Base-by-base conservation (phyloP, 257 asterid species). In the Nicotiana obtusifolia region DNA sequence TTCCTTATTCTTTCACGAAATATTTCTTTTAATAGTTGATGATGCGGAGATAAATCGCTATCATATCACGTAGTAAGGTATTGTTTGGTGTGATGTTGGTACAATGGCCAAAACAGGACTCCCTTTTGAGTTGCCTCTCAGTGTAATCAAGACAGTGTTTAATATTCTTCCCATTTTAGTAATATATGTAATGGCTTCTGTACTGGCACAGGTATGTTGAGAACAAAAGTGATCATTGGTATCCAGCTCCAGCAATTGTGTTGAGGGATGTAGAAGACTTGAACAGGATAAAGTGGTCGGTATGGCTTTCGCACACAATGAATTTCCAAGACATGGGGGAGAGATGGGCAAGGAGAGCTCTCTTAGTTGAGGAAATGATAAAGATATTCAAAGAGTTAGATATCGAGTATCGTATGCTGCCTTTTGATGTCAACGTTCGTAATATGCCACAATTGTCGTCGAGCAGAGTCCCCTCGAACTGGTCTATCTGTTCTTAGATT, bases 301-400 rank as follows among this genome's bases (percentile, higher is more conserved):
- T 91, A 7, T 94, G 99, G 97, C 90, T 84, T 26, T 84, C 90
- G 0, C 98, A 95, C 89, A 91, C 76, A 24, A 95, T 95, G 91
- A 95, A 95, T 85, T 86, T 83, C 81, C 97, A 95, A 80, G 94
- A 95, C 84, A 95, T 95, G 98, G 96, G 97, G 4, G 97, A 95
- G 89, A 93, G 98, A 83, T 94, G 90, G 90, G 64, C 67, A 5
- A 87, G 99, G 82, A 90, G 99, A 84, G 88, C 95, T 20, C 89
- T 87, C 57, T 86, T 96, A 41, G 90, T 96, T 0, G 97, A 90
- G 88, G 98, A 96, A 83, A 90, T 94, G 97, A 83, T 96, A 33
- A 91, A 88, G 80, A 86, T 82, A 26, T 93, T 94, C 83, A 81
- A 88, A 82, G 98, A 94, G 59, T 98, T 96, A 16, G 97, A 91